Conservation (phyloP, 2,329 filamentous ascomycete genomes). For the Paraconiothyrium brasiliense region DNA sequence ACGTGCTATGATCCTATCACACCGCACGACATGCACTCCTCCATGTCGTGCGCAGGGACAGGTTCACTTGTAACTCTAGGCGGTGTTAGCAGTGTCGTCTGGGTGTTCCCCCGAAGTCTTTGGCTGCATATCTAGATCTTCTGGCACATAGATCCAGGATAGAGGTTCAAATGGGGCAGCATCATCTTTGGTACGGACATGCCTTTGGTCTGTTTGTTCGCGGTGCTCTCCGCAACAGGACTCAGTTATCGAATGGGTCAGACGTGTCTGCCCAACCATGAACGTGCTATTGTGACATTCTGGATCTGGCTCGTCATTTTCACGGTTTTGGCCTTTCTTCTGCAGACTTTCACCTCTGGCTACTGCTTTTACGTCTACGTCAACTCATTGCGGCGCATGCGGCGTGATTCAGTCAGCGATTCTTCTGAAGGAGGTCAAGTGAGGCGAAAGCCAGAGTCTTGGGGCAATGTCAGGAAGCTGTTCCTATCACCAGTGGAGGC, state of each 20-base stretch:
- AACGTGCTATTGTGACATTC: constrained; percentile 46
- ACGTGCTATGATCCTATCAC: constrained; percentile 87
- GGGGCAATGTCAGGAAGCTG: constrained; percentile 33
- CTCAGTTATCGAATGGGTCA: constrained; percentile 52
- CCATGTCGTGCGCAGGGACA: constrained; percentile 79
- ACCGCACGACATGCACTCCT: constrained; percentile 81
- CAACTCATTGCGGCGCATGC: constrained; percentile 30
- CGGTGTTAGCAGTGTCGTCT: constrained; percentile 80
- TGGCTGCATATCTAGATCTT: constrained; percentile 52
- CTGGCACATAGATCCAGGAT: constrained; percentile 46
- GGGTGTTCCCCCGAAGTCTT: constrained; percentile 60
- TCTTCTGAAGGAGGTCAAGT: constrained; percentile 7
- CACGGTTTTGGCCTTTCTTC: constrained; percentile 35
- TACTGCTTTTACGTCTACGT: constrained; percentile 49
- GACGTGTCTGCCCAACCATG: constrained; percentile 47
- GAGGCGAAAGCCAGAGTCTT: constrained; percentile 26
- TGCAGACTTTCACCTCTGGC: constrained; percentile 43
- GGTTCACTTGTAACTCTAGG: constrained; percentile 81
- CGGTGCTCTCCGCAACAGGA: constrained; percentile 41
- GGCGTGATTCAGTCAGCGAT: constrained; percentile 11
- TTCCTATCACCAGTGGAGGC: constrained; percentile 44
- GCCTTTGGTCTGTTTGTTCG: constrained; percentile 42
- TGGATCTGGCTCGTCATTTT: constrained; percentile 51
- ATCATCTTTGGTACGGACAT: constrained; percentile 42
- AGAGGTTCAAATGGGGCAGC: constrained; percentile 40